Percentiles rank a stretch among this genome's conserved stretches.
phyloP scores from a whole-genome alignment of 805 yeast genomes.

The Candida peoriensis region DNA sequence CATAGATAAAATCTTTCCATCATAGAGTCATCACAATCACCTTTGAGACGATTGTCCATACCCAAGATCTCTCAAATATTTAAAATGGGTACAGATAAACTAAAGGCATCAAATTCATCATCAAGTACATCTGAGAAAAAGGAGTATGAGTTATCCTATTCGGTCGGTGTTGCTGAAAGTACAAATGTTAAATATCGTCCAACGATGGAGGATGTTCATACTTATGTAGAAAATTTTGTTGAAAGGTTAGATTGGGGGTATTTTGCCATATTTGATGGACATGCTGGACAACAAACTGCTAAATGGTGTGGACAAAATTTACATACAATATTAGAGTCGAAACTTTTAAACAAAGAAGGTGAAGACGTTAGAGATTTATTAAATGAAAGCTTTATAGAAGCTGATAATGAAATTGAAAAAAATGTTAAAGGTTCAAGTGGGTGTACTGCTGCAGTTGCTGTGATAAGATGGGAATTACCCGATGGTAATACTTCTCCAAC shows the following conservation, averaged over 20 bases:
- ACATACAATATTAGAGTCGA: slow-evolving; percentile 62
- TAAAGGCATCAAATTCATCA: not conserved
- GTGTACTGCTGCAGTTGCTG: slow-evolving; percentile 92
- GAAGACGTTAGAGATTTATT: slow-evolving; percentile 61
- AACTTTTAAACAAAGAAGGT: slow-evolving; percentile 42
- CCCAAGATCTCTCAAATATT: slow-evolving; percentile 3
- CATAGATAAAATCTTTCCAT: not conserved
- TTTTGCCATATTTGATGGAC: slow-evolving; percentile 95
- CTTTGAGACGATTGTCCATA: slow-evolving; percentile 2
- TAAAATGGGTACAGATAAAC: slow-evolving; percentile 1
- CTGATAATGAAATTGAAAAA: slow-evolving; percentile 63
- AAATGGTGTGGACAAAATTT: slow-evolving; percentile 90
- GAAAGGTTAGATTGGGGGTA: slow-evolving; percentile 90
- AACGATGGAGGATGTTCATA: slow-evolving; percentile 95
- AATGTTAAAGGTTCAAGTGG: slow-evolving; percentile 75
- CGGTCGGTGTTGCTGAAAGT: slow-evolving; percentile 90
- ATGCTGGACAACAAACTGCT: slow-evolving; percentile 91
- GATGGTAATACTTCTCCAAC: slow-evolving; percentile 4
- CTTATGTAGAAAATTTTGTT: slow-evolving; percentile 89
- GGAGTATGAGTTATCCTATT: slow-evolving; percentile 53
- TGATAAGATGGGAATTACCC: slow-evolving; percentile 75
- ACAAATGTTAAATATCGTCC: slow-evolving; percentile 74
- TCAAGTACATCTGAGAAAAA: not conserved
- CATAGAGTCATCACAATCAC: slow-evolving; percentile 2
- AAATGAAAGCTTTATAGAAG: slow-evolving; percentile 63